Percentiles rank a stretch among this genome's conserved stretches.
Conservation (phyloP, 1,284 basidiomycete species). For the Leccinum solheimii region DNA sequence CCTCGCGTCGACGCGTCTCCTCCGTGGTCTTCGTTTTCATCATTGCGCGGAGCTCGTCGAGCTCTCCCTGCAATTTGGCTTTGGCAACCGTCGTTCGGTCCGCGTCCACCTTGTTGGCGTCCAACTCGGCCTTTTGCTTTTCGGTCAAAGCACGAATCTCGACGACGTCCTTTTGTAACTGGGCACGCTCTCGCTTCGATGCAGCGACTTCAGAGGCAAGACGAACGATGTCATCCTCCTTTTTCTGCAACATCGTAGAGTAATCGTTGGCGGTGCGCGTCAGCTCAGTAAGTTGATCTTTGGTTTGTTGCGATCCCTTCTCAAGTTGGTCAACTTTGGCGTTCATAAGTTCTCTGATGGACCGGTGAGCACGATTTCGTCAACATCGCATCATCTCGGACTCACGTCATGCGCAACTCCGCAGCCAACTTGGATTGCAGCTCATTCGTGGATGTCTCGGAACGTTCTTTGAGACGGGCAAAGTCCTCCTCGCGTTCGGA, state of each 20-base stretch:
- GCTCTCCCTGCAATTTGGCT: slow-evolving; percentile 73
- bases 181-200: slow-evolving; percentile 53
- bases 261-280: slow-evolving; percentile 78
- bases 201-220: slow-evolving; percentile 59
- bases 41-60: slow-evolving; percentile 81
- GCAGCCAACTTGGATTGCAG: slow-evolving; percentile 70
- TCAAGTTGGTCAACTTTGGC: slow-evolving; percentile 63
- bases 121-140: slow-evolving; percentile 65
- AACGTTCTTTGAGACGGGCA: slow-evolving; percentile 72
- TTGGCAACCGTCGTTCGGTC: slow-evolving; percentile 53
- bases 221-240: slow-evolving; percentile 70
- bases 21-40: slow-evolving; percentile 87
- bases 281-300: slow-evolving; percentile 79
- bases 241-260: slow-evolving; percentile 74
- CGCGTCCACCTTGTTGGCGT: slow-evolving; percentile 63
- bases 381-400: slow-evolving; percentile 9
- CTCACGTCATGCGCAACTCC: slow-evolving; percentile 71
- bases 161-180: slow-evolving; percentile 58
- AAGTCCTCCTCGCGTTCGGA: slow-evolving; percentile 82
- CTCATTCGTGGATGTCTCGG: slow-evolving; percentile 67
- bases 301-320: slow-evolving; percentile 68
- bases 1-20: slow-evolving; percentile 81
- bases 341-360: slow-evolving; percentile 59
- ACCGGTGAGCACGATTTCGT: slow-evolving; percentile 6
- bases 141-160: slow-evolving; percentile 73